A percentile compares a stretch with the other conserved stretches of the same genome.
Evolutionary conservation across 2,329 filamentous ascomycete species (phyloP).

Genomic region (Colletotrichum australisinense): DNA sequence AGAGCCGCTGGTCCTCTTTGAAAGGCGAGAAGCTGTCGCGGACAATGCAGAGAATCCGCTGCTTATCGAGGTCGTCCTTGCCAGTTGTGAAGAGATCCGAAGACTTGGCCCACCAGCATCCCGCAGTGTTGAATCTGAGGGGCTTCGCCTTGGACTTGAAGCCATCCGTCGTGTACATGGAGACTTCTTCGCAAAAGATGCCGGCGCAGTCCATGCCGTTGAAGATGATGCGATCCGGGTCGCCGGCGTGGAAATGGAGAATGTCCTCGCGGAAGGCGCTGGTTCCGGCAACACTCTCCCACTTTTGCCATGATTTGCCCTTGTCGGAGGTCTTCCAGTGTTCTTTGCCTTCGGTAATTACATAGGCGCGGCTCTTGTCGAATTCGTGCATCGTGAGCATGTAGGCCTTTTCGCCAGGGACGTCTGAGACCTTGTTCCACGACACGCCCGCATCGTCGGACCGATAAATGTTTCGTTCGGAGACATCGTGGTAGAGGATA

Average conservation of each 20-base stretch:
- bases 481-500: conserved; percentile 78
- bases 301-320: conserved; percentile 84
- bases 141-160: conserved; percentile 76
- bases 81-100: conserved; percentile 79
- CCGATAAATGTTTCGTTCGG: conserved; percentile 75
- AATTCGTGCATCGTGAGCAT: conserved; percentile 81
- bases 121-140: conserved; percentile 75
- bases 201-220: conserved; percentile 77
- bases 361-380: conserved; percentile 83
- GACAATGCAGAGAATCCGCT: conserved; percentile 84
- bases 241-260: conserved; percentile 84
- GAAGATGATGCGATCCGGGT: conserved; percentile 88
- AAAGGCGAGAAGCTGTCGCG: conserved; percentile 77
- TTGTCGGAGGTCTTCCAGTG: conserved; percentile 89
- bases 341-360: conserved; percentile 73
- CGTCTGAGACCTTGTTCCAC: conserved; percentile 76
- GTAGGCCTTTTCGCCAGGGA: conserved; percentile 71
- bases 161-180: conserved; percentile 84
- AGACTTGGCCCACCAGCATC: conserved; percentile 90
- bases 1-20: conserved; percentile 79
- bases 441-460: conserved; percentile 83
- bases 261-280: conserved; percentile 61
- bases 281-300: conserved; percentile 71
- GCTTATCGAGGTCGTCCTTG: conserved; percentile 71
- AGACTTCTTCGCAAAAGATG: conserved; percentile 71